These are phyloP conservation scores for Vanilla planifolia DNA, from an alignment of 106 monocot species.

Conservation along the genomic window DNA sequence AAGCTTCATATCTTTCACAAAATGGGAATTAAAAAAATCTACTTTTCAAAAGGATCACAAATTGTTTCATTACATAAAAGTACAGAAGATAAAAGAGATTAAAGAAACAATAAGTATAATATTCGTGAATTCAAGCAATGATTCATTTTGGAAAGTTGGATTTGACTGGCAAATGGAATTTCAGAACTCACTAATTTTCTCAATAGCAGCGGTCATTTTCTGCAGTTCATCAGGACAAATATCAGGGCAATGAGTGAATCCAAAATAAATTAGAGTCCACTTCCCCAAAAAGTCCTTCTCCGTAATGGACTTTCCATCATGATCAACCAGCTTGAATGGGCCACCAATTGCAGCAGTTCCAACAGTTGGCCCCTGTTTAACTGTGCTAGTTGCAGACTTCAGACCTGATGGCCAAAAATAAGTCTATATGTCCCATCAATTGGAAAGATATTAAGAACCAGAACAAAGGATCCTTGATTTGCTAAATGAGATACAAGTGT, in stretches of 20 bases:
- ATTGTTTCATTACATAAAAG: too few species aligned
- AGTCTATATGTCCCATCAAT: neutral
- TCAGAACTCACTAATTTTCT: slow-evolving; percentile 75
- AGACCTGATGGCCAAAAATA: slow-evolving; percentile 34
- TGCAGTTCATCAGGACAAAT: slow-evolving; percentile 97
- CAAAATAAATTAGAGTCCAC: slow-evolving; percentile 94
- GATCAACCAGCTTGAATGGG: slow-evolving; percentile 73
- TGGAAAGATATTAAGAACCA: neutral
- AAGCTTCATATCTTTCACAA: too few species aligned
- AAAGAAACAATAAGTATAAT: too few species aligned
- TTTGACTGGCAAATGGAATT: neutral
- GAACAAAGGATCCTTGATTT: neutral
- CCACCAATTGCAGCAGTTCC: slow-evolving; percentile 95
- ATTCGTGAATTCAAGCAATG: too few species aligned
- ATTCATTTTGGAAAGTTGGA: neutral
- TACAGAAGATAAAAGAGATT: too few species aligned
- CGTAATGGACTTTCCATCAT: slow-evolving; percentile 64
- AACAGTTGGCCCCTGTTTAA: slow-evolving; percentile 71
- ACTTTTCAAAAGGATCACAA: too few species aligned
- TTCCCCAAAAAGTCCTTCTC: slow-evolving; percentile 88
- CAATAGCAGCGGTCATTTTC: slow-evolving; percentile 69
- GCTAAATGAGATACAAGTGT: neutral
- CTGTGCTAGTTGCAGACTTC: slow-evolving; percentile 51
- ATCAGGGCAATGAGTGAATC: slow-evolving; percentile 97
- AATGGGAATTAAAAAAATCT: too few species aligned